Base-by-base conservation (phyloP, 75 land plant genomes). In the Cupressus sempervirens region DNA sequence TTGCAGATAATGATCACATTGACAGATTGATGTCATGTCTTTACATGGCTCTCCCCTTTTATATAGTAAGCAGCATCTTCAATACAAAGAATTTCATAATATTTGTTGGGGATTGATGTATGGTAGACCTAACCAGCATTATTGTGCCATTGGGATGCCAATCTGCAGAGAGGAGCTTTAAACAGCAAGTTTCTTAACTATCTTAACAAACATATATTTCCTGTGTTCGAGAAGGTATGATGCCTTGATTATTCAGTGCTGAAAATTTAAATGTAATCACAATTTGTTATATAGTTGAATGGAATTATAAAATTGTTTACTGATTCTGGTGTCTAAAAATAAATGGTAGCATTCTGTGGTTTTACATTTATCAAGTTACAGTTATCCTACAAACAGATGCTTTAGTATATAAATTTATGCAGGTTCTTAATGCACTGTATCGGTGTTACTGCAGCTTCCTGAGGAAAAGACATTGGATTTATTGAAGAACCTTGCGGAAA, bases 101-200 rank as follows among this genome's bases (percentile, higher is more conserved):
- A 13, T 46, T 83, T 29, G 16, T 36, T 46, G 82, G 73, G 67
- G 62, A 68, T 35, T 45, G 3, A 56, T 83, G 32, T 45, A 29
- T 43, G 4, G 12, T 29, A 11, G 18, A 70, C 26, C 15, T 80
- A 11, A 23, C 48, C 72, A 7, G 29, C 50, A 29, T 0, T 11
- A 73, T 76, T 9, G 67, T 30, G 4, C 32, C 68, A 72, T 45
- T 76, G 76, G 76, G 56, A 29, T 38, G 81, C 23, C 45, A 75
- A 56, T 86, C 67, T 80, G 80, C 93, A 97, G 99, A 91, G 94
- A 35, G 99, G 98, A 87, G 99, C 96, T 70, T 93, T 94, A 74
- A 96, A 95, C 83, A 93, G 98, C 98, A 97, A 94, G 89, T 97
- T 97, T 79, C 87, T 97, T 45, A 94, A 90, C 86, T 97, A 96